Evolutionary conservation across 208 protist species (phyloP).

Genomic region (Trypanosoma avium): DNA sequence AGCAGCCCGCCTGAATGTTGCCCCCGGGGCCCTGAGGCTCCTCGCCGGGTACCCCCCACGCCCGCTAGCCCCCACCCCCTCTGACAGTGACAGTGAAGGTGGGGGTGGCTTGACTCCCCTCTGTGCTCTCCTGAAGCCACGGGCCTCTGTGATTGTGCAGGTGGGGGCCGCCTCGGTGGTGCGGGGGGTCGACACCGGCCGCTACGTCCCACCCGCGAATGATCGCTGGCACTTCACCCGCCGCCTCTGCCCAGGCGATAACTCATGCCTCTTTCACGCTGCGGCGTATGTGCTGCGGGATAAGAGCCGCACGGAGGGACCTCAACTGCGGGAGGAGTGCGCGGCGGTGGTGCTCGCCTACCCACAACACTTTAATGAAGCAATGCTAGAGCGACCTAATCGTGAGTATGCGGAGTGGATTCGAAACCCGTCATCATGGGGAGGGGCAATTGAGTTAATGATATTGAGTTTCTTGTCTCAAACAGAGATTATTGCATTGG

Average conservation of each 20-base stretch:
- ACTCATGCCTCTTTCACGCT: slow-evolving; percentile 94
- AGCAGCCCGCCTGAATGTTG: slow-evolving; percentile 37
- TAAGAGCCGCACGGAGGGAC: slow-evolving; percentile 73
- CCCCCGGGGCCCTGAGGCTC: slow-evolving; percentile 41
- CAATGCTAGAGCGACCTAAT: slow-evolving; percentile 62
- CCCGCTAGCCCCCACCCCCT: slow-evolving; percentile 61
- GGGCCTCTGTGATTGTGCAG: slow-evolving; percentile 81
- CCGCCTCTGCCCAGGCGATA: slow-evolving; percentile 90
- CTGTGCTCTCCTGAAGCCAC: slow-evolving; percentile 35
- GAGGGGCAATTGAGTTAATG: slow-evolving; percentile 91
- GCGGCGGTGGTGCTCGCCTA: slow-evolving; percentile 66
- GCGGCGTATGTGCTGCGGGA: slow-evolving; percentile 90
- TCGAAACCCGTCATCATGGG: slow-evolving; percentile 75
- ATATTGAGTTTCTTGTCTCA: slow-evolving; percentile 85
- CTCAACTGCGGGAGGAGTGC: slow-evolving; percentile 78
- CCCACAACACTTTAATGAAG: slow-evolving; percentile 74
- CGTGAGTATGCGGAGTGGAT: slow-evolving; percentile 79
- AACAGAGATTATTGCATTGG: slow-evolving; percentile 89
- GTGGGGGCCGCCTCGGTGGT: slow-evolving; percentile 70
- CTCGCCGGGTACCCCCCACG: slow-evolving; percentile 80
- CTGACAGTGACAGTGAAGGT: slow-evolving; percentile 38
- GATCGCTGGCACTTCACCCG: slow-evolving; percentile 83
- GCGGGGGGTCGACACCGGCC: slow-evolving; percentile 48
- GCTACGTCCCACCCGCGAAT: slow-evolving; percentile 76
- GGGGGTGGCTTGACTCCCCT: slow-evolving; percentile 17